A percentile compares a stretch with the other conserved stretches of the same genome.
phyloP scores from a whole-genome alignment of 2,329 filamentous ascomycete genomes.

The Colletotrichum cuscutae region DNA sequence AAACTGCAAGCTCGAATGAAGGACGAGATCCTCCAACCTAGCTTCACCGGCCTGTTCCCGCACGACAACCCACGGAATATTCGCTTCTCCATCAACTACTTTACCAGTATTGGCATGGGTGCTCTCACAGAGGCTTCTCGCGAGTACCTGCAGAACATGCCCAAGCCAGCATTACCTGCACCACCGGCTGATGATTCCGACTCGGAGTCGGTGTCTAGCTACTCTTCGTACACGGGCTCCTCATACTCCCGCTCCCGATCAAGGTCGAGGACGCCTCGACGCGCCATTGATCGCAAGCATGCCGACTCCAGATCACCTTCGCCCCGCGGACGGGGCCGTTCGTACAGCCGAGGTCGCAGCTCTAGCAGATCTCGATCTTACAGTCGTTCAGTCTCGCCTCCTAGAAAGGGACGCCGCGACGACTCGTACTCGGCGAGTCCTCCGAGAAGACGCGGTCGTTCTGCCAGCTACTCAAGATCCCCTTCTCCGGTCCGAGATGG shows the following conservation, averaged over 20 bases:
- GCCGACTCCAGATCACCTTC: constrained; percentile 47
- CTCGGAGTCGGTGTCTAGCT: constrained; percentile 80
- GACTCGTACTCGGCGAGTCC: constrained; percentile 45
- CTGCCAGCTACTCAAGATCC: constrained; percentile 41
- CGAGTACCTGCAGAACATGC: constrained; percentile 88
- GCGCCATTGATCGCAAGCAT: constrained; percentile 48
- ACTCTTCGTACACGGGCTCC: constrained; percentile 77
- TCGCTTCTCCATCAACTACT: constrained; percentile 98
- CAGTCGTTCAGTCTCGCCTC: constrained; percentile 35
- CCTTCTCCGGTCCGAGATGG: constrained; percentile 44
- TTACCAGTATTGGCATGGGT: constrained; percentile 97
- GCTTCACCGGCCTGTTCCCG: constrained; percentile 88
- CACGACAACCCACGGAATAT: constrained; percentile 89
- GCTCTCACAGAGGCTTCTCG: constrained; percentile 94
- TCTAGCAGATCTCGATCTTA: constrained; percentile 51
- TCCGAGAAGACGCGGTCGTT: constrained; percentile 40
- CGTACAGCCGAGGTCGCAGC: constrained; percentile 44
- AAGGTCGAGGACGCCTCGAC: constrained; percentile 53
- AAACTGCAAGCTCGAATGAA: constrained; percentile 80
- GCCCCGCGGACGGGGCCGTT: constrained; percentile 42
- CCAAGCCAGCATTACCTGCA: constrained; percentile 82
- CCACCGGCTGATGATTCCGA: constrained; percentile 70
- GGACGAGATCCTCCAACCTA: constrained; percentile 82
- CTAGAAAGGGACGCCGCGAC: constrained; percentile 27
- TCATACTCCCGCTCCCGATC: constrained; percentile 67